Evolutionary conservation across 179 eudicot genomes (phyloP), one percentile per base, ranked within the genome.

Genomic region (Beta corolliflora): DNA sequence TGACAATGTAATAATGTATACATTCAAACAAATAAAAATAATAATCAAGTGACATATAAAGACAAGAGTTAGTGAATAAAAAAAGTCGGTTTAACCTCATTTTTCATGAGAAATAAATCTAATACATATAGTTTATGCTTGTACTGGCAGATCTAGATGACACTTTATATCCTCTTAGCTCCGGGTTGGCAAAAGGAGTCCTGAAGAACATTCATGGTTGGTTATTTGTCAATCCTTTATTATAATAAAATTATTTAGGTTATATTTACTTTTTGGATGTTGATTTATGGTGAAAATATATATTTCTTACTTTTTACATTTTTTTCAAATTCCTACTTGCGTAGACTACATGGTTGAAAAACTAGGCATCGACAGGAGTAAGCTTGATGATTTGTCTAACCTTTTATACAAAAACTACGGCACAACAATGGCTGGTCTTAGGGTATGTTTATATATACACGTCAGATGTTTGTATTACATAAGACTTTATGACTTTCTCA

Each of bases 371-470:
- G 94, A 94, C 9, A 80, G 71, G 85, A 89, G 88, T 82, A 88
- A 90, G 81, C 78, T 92, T 68, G 23, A 84, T 5, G 91, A 88
- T 6, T 77, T 94, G 85, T 41, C 95, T 58, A 83, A 90, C 79
- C 84, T 87, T 3, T 84, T 95, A 75, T 95, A 95, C 88, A 94
- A 92, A 79, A 87, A 89, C 71, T 95, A 92, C 75, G 99, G 98
- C 72, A 95, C 99, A 23, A 95, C 98, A 71, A 91, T 95, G 97
- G 99, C 98, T 4, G 99, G 99, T 63, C 95, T 95, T 45, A 89
- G 97, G 90, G 98, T 93, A 89, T 65, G 90, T 46, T 78, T 56
- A 67, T 68, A 31, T 48, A 53, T 53, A 44, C 53, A 77, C 73
- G 81, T 58, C 76, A 84, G 76, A 45, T 70, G 53, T 76, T 2